phyloP scores from a whole-genome alignment of 1,284 basidiomycete genomes.

The Irpex lacteus region DNA sequence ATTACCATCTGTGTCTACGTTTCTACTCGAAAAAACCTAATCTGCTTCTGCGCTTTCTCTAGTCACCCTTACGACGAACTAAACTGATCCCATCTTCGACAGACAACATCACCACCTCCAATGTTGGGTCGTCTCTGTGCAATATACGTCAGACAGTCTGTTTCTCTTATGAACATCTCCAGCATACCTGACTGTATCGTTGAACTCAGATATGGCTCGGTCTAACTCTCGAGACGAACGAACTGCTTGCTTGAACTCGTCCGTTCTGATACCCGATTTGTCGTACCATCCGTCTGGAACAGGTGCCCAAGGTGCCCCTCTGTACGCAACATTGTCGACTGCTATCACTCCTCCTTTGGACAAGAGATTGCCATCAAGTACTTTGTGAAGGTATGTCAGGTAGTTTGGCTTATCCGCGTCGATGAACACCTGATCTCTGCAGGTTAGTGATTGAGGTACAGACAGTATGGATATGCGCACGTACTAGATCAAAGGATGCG shows the following conservation, averaged over 20 bases:
- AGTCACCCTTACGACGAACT: conserved; percentile 17
- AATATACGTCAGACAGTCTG: background rate
- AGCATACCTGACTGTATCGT: conserved; percentile 14
- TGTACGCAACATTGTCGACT: conserved; percentile 17
- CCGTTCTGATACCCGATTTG: conserved; percentile 3
- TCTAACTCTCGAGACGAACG: background rate
- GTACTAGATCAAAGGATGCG: conserved; percentile 17
- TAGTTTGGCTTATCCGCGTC: conserved; percentile 19
- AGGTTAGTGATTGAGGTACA: background rate
- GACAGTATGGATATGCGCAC: background rate
- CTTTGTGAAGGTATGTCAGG: conserved; percentile 12
- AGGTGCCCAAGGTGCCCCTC: conserved; percentile 17
- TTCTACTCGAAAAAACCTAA: too few relatives aligned
- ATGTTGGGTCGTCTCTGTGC: conserved; percentile 8
- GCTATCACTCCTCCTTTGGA: conserved; percentile 14
- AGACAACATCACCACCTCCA: conserved; percentile 18
- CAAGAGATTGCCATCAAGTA: conserved; percentile 13
- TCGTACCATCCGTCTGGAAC: conserved; percentile 6
- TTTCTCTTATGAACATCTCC: too few relatives aligned
- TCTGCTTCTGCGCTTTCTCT: background rate
- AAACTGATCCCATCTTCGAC: conserved; percentile 19
- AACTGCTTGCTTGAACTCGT: conserved; percentile 10
- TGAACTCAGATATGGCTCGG: conserved; percentile 2
- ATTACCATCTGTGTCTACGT: too few relatives aligned
- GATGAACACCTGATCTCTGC: conserved; percentile 16